Conservation (phyloP, 75 land plant species). For the Pseudotsuga menziesii region DNA sequence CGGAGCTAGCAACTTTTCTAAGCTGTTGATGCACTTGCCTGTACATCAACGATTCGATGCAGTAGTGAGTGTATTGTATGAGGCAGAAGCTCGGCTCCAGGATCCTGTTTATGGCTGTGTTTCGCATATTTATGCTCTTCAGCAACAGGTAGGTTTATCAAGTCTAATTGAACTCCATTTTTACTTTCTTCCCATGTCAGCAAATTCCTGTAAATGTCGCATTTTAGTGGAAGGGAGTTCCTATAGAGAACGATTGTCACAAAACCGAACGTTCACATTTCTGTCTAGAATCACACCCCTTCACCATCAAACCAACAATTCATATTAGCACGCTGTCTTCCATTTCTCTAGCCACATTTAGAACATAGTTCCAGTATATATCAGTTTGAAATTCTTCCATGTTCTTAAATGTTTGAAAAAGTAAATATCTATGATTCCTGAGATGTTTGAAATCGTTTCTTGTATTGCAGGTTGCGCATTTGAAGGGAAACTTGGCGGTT, state of each 20-base stretch:
- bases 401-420: no score
- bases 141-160: slow-evolving; percentile 33
- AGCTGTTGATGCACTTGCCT: slow-evolving; percentile 36
- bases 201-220: no score
- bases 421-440: neutral
- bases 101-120: slow-evolving; percentile 55
- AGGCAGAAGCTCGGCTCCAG: slow-evolving; percentile 47
- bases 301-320: no score
- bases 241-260: no score
- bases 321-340: no score
- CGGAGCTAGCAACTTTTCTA: slow-evolving; percentile 54
- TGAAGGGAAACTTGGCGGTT: neutral
- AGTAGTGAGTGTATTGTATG: slow-evolving; percentile 40
- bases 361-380: no score
- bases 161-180: neutral
- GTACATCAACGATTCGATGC: slow-evolving; percentile 36
- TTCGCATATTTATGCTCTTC: slow-evolving; percentile 37
- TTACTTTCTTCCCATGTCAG: neutral
- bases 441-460: neutral
- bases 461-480: neutral
- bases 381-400: no score
- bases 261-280: no score
- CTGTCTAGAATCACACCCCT: no score
- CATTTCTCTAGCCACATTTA: no score
- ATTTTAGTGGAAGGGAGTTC: no score